A percentile compares a stretch with the other conserved stretches of the same genome.
Conservation (phyloP, 108 stramenopile species). For the Pseudonitzschia multistriata region DNA sequence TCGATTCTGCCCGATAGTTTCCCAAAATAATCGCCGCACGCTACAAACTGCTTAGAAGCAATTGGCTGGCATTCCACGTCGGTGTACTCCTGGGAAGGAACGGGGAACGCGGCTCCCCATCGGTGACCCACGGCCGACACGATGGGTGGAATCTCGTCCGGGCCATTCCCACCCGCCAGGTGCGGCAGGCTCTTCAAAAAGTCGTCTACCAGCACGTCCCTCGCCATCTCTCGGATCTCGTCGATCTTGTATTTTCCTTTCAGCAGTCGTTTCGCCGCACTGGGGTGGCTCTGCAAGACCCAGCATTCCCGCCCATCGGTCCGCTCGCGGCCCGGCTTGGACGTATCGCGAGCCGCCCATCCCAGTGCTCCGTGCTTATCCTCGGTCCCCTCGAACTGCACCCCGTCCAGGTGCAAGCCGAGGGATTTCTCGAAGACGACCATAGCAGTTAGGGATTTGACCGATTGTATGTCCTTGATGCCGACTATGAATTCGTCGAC, state of each 20-base stretch:
- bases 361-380: constrained; percentile 23
- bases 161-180: not conserved
- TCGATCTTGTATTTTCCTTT: constrained; percentile 16
- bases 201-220: not conserved
- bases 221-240: constrained; percentile 1
- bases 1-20: constrained; percentile 22
- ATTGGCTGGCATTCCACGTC: constrained; percentile 12
- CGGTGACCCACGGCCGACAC: constrained; percentile 27
- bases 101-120: constrained; percentile 40
- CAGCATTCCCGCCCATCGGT: constrained; percentile 31
- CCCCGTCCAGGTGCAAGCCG: constrained; percentile 19
- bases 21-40: constrained; percentile 44
- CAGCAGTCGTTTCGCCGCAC: constrained; percentile 17
- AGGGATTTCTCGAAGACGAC: constrained; percentile 24
- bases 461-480: constrained; percentile 15
- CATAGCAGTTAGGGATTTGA: constrained; percentile 24
- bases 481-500: constrained; percentile 13
- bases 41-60: constrained; percentile 14
- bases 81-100: constrained; percentile 11
- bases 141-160: constrained; percentile 7
- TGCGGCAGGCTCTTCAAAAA: constrained; percentile 8
- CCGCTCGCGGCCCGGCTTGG: constrained; percentile 38
- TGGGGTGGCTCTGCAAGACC: constrained; percentile 30
- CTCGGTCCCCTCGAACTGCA: constrained; percentile 16
- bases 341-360: constrained; percentile 36